Conservation (phyloP, 306 rosid genomes). For the Trifolium repens region DNA sequence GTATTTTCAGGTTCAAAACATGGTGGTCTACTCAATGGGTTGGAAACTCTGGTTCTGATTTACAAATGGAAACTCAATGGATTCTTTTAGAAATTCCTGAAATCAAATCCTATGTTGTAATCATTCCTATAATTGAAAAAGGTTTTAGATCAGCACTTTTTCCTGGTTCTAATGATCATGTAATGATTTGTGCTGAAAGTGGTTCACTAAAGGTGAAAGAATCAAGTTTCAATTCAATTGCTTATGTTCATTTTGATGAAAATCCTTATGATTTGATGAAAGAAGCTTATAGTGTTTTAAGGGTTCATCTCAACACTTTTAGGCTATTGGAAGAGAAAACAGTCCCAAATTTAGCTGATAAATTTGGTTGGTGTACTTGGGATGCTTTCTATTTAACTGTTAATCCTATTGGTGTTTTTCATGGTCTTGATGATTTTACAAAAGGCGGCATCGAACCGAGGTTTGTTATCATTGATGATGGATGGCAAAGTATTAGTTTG, state of each 20-base stretch:
- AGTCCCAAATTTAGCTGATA: constrained; percentile 57
- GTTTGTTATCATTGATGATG: constrained; percentile 82
- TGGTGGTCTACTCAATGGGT: constrained; percentile 98
- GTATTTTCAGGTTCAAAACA: constrained; percentile 87
- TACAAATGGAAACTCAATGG: constrained; percentile 95
- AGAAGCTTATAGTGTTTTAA: constrained; percentile 75
- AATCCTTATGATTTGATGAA: constrained; percentile 79
- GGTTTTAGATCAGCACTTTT: constrained; percentile 73
- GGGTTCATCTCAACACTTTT: constrained; percentile 71
- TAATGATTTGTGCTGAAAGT: constrained; percentile 75
- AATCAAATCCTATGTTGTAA: constrained; percentile 60
- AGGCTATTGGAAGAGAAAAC: constrained; percentile 82
- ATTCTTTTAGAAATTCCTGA: constrained; percentile 71
- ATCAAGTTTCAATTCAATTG: constrained; percentile 56
- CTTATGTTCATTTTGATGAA: constrained; percentile 70
- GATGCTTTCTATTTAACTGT: constrained; percentile 83
- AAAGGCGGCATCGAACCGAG: constrained; percentile 69
- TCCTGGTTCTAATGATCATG: constrained; percentile 69
- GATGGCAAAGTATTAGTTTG: constrained; percentile 84
- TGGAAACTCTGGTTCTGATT: constrained; percentile 80
- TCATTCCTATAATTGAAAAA: constrained; percentile 72
- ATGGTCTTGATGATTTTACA: constrained; percentile 65
- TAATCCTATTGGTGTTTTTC: constrained; percentile 67
- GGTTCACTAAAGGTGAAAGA: constrained; percentile 66
- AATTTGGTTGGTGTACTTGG: constrained; percentile 98